Percentiles rank a stretch among this genome's conserved stretches.
Evolutionary conservation across 2,329 filamentous ascomycete species (phyloP).

Genomic region (Venturia nashicola): DNA sequence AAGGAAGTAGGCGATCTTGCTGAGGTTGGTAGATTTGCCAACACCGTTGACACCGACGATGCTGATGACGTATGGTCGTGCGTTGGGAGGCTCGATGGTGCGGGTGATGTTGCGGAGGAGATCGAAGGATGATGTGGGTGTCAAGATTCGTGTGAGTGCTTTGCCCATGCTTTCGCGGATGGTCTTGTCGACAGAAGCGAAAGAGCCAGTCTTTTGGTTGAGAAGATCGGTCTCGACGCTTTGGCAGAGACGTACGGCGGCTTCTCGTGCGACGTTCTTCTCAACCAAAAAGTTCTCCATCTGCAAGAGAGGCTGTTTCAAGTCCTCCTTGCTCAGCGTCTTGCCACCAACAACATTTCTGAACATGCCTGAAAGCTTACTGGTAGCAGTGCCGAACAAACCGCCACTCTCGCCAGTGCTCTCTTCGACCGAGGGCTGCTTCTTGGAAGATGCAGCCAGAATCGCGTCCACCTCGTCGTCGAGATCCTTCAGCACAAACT

Average conservation of each 20-base stretch:
- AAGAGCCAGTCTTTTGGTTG: too few relatives aligned
- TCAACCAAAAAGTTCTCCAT: slow-evolving; percentile 92
- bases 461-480: slow-evolving; percentile 91
- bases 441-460: too few relatives aligned
- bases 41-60: slow-evolving; percentile 98
- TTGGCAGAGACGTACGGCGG: slow-evolving; percentile 79
- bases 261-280: slow-evolving; percentile 95
- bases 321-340: slow-evolving; percentile 74
- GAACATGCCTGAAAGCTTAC: too few relatives aligned
- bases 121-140: slow-evolving; percentile 87
- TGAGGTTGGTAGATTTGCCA: slow-evolving; percentile 93
- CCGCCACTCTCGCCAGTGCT: slow-evolving; percentile 63
- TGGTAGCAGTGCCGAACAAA: too few relatives aligned
- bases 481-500: slow-evolving; percentile 87
- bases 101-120: too few relatives aligned
- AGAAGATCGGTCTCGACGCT: too few relatives aligned
- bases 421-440: too few relatives aligned
- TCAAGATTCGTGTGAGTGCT: slow-evolving; percentile 91
- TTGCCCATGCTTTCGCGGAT: slow-evolving; percentile 83
- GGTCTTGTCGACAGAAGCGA: too few relatives aligned
- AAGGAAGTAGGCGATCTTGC: slow-evolving; percentile 96
- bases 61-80: slow-evolving; percentile 91
- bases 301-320: slow-evolving; percentile 83
- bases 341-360: slow-evolving; percentile 93
- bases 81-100: too few relatives aligned